Base-by-base conservation (phyloP, 352 stramenopile species). In the Pythium apleroticum region DNA sequence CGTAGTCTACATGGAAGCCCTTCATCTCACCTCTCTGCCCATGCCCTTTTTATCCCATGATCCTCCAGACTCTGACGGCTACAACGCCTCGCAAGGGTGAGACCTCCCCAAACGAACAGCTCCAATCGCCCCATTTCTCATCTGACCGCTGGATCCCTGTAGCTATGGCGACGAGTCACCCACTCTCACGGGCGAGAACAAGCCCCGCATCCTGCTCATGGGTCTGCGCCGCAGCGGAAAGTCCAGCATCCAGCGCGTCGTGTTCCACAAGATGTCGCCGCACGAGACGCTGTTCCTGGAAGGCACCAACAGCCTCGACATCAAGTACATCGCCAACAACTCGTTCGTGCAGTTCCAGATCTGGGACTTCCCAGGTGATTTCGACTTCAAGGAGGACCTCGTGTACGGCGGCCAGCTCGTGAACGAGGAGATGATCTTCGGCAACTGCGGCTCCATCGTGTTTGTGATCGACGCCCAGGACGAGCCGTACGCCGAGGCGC, bases 241-340 rank as follows among this genome's bases (percentile, higher is more conserved):
- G 69, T 94, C 86, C 27, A 95, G 83, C 49, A 94, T 93, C 66
- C 87, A 99, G 72, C 91, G 94, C 65, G 97, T 99, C 59, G 96
- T 99, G 39, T 99, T 99, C 84, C 91, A 99, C 74, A 99, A 99
- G 81, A 99, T 99, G 95, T 98, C 92, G 49, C 96, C 97, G 6
- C 97, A 99, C 68, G 97, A 99, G 80, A 99, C 97, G 52, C 74
- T 99, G 31, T 99, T 99, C 64, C 75, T 98, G 17, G 89, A 96
- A 65, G 80, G 79, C 58, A 97, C 90, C 41, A 89, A 90, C 74
- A 84, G 70, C 41, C 78, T 97, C 19, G 91, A 97, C 69, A 97
- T 97, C 72, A 97, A 98, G 65, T 96, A 98, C 70, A 97, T 99
- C 24, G 95, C 97, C 77, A 98, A 99, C 81, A 99, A 98, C 58